Evolutionary conservation across 2,329 filamentous ascomycete genomes (phyloP), one percentile per base, ranked within the genome.

Genomic region (Colletotrichum tropicicola): DNA sequence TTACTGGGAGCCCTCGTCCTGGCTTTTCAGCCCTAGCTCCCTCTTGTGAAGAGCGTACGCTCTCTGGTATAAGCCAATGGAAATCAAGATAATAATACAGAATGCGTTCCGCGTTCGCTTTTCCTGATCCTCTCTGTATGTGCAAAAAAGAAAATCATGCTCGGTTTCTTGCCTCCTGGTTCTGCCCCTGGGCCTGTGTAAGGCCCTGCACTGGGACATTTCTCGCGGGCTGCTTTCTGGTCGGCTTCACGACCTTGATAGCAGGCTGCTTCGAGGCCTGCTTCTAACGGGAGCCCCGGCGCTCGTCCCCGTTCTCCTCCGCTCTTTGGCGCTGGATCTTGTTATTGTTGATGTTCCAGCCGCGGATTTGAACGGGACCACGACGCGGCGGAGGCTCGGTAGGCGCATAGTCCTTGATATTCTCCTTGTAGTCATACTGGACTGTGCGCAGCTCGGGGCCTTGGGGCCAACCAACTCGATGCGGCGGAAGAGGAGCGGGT

Each of bases 361-460:
- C 86, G 27, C 86, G 75, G 30, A 89, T 87, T 44, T 82, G 80
- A 12, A 85, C 86, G 1, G 86, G 86, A 0, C 85, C 86, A 15
- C 82, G 84, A 49, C 81, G 82, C 8, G 86, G 86, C 28, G 87
- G 80, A 13, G 85, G 84, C 52, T 87, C 85, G 17, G 81, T 82
- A 2, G 85, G 81, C 4, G 79, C 78, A 44, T 86, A 87, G 69
- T 89, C 86, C 71, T 88, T 88, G 71, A 88, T 87, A 19, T 85
- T 83, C 66, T 83, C 82, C 27, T 78, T 79, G 48, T 83, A 82
- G 61, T 85, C 80, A 68, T 88, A 89, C 37, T 83, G 84, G 4
- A 87, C 85, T 4, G 87, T 87, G 59, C 86, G 83, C n/a, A 89
- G 78, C 69, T 88, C 85, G 15, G 82, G 79, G 69, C 82, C 83